Base-by-base conservation (phyloP, 2,329 filamentous ascomycete genomes). In the Ceratocystiopsis sp. region DNA sequence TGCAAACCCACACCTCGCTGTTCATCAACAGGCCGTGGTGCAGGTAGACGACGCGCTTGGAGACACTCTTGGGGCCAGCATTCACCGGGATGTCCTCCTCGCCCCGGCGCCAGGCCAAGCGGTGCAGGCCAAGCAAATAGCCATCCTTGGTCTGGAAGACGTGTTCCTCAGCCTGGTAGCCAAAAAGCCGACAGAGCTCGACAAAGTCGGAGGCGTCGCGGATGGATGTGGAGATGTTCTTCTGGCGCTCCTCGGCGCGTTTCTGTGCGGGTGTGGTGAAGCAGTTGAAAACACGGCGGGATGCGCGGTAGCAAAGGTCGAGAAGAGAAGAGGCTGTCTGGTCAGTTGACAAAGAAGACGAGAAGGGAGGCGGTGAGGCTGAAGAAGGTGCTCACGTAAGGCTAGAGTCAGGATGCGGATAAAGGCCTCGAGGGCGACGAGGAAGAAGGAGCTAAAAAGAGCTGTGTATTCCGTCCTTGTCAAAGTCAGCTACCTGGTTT, bases 21-120 rank as follows among this genome's bases (percentile, higher is more conserved):
- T 95, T 96, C 91, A 98, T 98, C 56, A 98, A 73, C 45, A 98
- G 70, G 10, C 89, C 91, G 60, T 98, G 91, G 56, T 98, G 91
- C 49, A 98, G 66, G 59, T 96, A 98, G 8, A 91, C 78, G 40
- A 96, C 84, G 52, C 79, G 82, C 65, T 95, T 95, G 60, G 71
- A 72, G 25, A 82, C 52, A 53, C 78, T 79, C 34, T 70, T 68
- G 1, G 69, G 68, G 0, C 81, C 81, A 41, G 68, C 66, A 57
- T 95, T 95, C 53, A 94, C 81, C 49, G 75, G 74, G 43, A 69
- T 64, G n/a, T 76, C 74, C 56, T 91, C 83, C 57, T 94, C 85
- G 12, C 84, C 85, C 53, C 77, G 81, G 46, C 72, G 75, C 73
- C 82, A 93, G 17, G 83, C 84, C 39, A 98, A 64, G 9, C 91